Base-by-base conservation (phyloP, 768 basidiomycete species). In the Calocybe gangraenosa region DNA sequence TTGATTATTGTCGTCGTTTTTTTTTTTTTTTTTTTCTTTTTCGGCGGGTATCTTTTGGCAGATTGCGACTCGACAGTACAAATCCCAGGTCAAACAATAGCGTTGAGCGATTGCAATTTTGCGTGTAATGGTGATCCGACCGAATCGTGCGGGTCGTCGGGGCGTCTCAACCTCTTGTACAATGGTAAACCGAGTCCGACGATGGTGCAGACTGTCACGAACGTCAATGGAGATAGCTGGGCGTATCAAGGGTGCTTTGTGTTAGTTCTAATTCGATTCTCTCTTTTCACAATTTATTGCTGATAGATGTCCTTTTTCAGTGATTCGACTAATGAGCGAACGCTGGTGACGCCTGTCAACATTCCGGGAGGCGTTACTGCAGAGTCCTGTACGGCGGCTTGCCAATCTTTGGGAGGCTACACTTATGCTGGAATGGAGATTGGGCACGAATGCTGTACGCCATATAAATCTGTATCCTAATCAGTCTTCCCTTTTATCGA, bases 171-270 rank as follows among this genome's bases (percentile, higher is more conserved):
- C 54, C 59, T 84, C 20, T 82, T 76, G 56, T 72, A 69, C 60
- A 81, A 72, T 45, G 77, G 76, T n/a, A 56, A 65, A 1, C 62
- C 70, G 0, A 70, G 74, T 41, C 78, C 82, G 0, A 43, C 60
- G 15, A 74, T 77, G 17, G 73, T 77, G 2, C 71, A 68, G 3
- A 73, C 58, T 28, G 69, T 78, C 20, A 74, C 73, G 0, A 57
- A 62, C 28, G 33, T 34, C 19, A 41, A 37, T 39, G 48, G 42
- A 6, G 50, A 57, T n/a, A 47, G 45, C 8, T 86, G 83, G 83
- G 51, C 65, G 1, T 82, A 76, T 10, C 66, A 81, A 22, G 84
- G 84, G 11, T 86, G 84, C 55, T 82, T 75, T 63, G 82, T 69
- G 83, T 79, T 52, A 39, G 75, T 11, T 6, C 21, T 17, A 28